Conservation (phyloP, 208 protist species). For the Porcisia deanei region DNA sequence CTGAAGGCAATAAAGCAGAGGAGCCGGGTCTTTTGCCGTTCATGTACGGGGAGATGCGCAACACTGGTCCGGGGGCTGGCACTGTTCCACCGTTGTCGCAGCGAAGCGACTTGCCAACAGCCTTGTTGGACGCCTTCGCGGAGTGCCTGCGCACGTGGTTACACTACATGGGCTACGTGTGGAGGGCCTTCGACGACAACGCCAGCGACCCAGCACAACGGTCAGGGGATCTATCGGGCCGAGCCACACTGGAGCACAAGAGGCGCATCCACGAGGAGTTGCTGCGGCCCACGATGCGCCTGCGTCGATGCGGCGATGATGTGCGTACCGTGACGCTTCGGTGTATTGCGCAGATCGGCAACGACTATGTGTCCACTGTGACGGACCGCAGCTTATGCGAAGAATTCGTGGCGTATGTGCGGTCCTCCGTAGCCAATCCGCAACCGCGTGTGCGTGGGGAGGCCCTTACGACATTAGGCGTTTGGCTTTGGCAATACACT, state of each 20-base stretch:
- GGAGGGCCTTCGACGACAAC: slow-evolving; percentile 79
- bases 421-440: slow-evolving; percentile 37
- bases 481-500: slow-evolving; percentile 84
- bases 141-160: slow-evolving; percentile 78
- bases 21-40: background rate
- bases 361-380: slow-evolving; percentile 45
- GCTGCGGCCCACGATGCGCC: slow-evolving; percentile 43
- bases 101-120: background rate
- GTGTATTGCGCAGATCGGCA: slow-evolving; percentile 78
- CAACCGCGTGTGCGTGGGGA: slow-evolving; percentile 57
- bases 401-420: slow-evolving; percentile 42
- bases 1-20: background rate
- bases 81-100: background rate
- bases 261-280: slow-evolving; percentile 41
- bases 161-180: slow-evolving; percentile 85
- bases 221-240: slow-evolving; percentile 22
- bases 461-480: slow-evolving; percentile 70
- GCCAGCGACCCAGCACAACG: slow-evolving; percentile 66
- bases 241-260: slow-evolving; percentile 60
- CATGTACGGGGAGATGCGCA: background rate
- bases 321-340: slow-evolving; percentile 55
- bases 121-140: slow-evolving; percentile 37
- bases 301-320: slow-evolving; percentile 30
- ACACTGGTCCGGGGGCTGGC: background rate
- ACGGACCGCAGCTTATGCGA: slow-evolving; percentile 20